Base-by-base conservation (phyloP, 2,329 filamentous ascomycete species). In the Fusarium sororula region DNA sequence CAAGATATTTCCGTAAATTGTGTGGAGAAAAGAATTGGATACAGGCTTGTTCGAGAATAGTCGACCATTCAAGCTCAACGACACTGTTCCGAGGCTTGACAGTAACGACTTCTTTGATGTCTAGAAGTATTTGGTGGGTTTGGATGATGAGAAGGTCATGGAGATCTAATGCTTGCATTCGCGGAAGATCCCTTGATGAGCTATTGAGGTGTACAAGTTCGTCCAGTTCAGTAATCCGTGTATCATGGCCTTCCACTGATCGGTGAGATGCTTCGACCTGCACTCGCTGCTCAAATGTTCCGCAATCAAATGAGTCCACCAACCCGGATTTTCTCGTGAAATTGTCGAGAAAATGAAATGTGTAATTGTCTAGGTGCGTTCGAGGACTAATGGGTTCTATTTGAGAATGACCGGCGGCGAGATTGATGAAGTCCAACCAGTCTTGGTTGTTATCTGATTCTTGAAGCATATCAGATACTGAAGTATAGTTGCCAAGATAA, bases 401-500 rank as follows among this genome's bases (percentile, higher is more conserved):
- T 3, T 50, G 61, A 15, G 44, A 37, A 5, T 63, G 38, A 0
- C 42, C 56, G 2, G 61, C 20, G 2, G 61, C 37, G 0, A 63
- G 44, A 4, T 50, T 63, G 7, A 64, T 39, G 8, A 64, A 64
- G 30, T 64, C 61, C 1, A 63, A 4, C 61, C 61, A 64, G 22
- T 63, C 57, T 35, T 64, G 57, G 0, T 42, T 51, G 1, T 20
- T 28, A 1, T 28, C 26, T 8, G 61, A 37, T 1, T 18, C 37
- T n/a, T 50, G 20, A 0, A 64, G 57, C 37, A 64, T 51, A 6
- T 63, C 61, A 1, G 61, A 51, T 0, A 63, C 57, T 5, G 42
- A 64, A 22, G n/a, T 63, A n/a, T 24, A 64, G 24, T 63, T 63
- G 3, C 61, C 57, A 3, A 64, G 57, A 13, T 64, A 64, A 8